phyloP scores from a whole-genome alignment of 202 grass and related monocot species.

The Thinopyrum obtusiflorum region DNA sequence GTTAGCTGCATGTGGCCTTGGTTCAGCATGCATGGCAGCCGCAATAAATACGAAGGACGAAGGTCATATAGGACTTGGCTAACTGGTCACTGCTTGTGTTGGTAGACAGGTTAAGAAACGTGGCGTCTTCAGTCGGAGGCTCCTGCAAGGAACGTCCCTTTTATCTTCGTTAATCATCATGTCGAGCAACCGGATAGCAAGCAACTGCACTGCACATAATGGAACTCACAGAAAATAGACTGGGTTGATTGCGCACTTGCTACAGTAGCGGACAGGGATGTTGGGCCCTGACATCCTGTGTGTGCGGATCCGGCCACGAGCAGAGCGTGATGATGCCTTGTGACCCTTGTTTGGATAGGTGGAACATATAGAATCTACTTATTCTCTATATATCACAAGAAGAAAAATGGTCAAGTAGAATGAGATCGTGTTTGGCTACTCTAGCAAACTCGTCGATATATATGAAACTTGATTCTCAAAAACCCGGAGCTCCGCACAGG shows the following conservation, averaged over 20 bases:
- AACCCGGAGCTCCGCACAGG: too few species aligned
- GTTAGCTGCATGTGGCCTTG: neutral
- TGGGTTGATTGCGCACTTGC: neutral
- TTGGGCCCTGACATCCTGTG: neutral
- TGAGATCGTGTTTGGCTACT: too few species aligned
- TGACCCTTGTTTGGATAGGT: too few species aligned
- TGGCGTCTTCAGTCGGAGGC: conserved; percentile 2
- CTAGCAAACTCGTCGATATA: too few species aligned
- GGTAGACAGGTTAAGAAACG: neutral
- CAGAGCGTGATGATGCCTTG: too few species aligned
- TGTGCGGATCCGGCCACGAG: neutral
- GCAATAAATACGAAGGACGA: neutral
- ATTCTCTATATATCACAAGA: too few species aligned
- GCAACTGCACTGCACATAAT: neutral
- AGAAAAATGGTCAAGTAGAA: too few species aligned
- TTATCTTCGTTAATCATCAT: neutral
- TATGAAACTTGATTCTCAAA: too few species aligned
- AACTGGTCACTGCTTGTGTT: neutral
- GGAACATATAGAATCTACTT: too few species aligned
- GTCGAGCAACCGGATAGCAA: neutral
- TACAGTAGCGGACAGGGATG: neutral
- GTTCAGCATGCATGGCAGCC: neutral
- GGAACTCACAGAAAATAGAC: neutral
- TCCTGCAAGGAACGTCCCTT: conserved; percentile 14
- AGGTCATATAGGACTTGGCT: neutral